A percentile compares a stretch with the other conserved stretches of the same genome.
Conservation (phyloP, 31 red algal species). For the Endocladia muricata region DNA sequence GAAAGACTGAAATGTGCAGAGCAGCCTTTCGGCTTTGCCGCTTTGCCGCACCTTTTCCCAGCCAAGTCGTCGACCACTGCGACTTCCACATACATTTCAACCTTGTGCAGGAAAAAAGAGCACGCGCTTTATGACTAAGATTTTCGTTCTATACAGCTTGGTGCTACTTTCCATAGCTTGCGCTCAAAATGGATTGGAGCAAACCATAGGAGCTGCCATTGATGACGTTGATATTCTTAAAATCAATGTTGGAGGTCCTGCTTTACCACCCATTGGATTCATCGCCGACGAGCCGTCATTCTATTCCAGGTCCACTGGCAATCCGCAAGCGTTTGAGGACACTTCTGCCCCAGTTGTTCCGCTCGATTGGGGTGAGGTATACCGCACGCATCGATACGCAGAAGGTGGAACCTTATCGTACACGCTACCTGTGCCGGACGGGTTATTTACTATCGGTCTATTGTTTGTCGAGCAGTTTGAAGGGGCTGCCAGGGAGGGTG, state of each 20-base stretch:
- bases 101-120: no score
- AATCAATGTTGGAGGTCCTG: constrained; percentile 45
- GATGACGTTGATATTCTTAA: constrained; percentile 48
- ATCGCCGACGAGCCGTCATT: constrained; percentile 44
- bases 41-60: no score
- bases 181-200: no score
- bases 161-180: no score
- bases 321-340: constrained; percentile 10
- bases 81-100: no score
- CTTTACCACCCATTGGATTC: constrained; percentile 34
- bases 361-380: constrained; percentile 43
- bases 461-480: constrained; percentile 66
- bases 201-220: no score
- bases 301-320: constrained; percentile 11
- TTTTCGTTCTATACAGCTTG: no score
- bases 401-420: constrained; percentile 38
- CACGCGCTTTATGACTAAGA: no score
- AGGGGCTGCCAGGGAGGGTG: constrained; percentile 37
- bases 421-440: constrained; percentile 49
- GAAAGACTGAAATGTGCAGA: no score
- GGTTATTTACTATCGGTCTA: constrained; percentile 36
- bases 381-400: constrained; percentile 55
- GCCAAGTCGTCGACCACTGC: no score
- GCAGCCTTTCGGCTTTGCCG: no score
- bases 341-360: constrained; percentile 20